Evolutionary conservation across 208 protist genomes (phyloP), one percentile per base, ranked within the genome.

Genomic region (Porcisia deanei): DNA sequence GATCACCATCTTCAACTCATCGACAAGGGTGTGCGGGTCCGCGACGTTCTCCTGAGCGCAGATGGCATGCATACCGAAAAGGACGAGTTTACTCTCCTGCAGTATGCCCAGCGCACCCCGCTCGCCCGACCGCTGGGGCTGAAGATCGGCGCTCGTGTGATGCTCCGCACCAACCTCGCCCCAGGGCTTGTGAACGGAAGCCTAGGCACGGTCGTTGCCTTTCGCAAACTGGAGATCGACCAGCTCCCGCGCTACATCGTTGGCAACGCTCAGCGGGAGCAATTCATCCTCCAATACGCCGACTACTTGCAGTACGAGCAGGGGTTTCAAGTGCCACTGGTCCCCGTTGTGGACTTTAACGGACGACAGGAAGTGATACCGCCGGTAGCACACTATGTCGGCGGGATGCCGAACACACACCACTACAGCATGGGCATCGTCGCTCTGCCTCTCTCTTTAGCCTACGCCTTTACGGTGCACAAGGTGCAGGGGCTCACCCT

Each of bases 381-480:
- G 14, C 94, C 91, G n/a, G 79, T 84, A 22, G 74, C 75, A 10
- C 91, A 93, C 68, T 85, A 57, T 65, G 89, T 96, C 2, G 94
- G 92, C 8, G 94, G 94, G 43, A 43, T 85, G 37, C 79, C 88
- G 8, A 93, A 92, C 79, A 96, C 92, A 52, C 85, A 95, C 69
- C 80, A 88, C 58, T 97, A 95, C 79, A 74, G 78, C 67, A 71
- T 90, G 55, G 85, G 81, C 10, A 76, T 95, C 25, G 75, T 94
- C 34, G 83, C 89, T 49, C 74, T 97, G 10, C 94, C 94, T 7
- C 90, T 97, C 57, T 88, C 85, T 53, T 76, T 96, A 18, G 91
- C 94, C 66, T 97, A 96, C 77, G 94, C 94, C 76, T 97, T 97
- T 80, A 97, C 94, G 12, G 94, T 97, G 79, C 94, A 97, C 81